A percentile compares a stretch with the other conserved stretches of the same genome.
These are phyloP conservation scores for Penicillium canariense DNA, from an alignment of 495 filamentous ascomycete species.

Conservation along the genomic window DNA sequence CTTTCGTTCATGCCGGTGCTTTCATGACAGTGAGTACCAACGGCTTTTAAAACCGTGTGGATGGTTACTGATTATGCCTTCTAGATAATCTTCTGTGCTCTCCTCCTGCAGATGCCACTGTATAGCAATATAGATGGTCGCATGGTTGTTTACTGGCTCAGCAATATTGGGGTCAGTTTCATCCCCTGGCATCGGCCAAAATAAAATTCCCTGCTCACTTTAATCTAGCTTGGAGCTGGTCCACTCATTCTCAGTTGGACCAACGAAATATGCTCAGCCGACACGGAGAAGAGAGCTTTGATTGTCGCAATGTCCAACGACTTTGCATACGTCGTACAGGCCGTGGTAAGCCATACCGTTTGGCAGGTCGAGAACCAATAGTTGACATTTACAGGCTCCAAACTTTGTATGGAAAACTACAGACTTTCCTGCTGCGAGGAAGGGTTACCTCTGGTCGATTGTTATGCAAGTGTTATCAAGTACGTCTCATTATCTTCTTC, in stretches of 20 bases:
- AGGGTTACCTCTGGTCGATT: not conserved
- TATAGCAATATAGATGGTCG: conserved; percentile 32
- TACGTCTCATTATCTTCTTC: not conserved
- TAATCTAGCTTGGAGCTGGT: not conserved
- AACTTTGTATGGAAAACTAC: not conserved
- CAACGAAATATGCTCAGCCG: not conserved
- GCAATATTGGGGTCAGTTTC: conserved; percentile 22
- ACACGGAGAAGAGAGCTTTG: not conserved
- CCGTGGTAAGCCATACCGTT: not conserved
- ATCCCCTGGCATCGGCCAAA: not conserved
- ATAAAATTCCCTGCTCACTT: not conserved
- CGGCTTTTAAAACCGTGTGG: not conserved
- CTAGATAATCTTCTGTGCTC: conserved; percentile 20
- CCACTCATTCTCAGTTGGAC: not conserved
- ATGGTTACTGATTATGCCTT: not conserved
- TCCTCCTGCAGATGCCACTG: conserved; percentile 35
- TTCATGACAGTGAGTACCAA: not conserved
- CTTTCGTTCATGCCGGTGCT: conserved; percentile 38
- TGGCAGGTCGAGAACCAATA: not conserved
- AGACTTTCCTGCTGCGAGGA: not conserved
- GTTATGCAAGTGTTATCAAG: not conserved
- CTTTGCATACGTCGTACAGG: not conserved
- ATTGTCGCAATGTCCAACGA: not conserved
- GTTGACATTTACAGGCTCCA: not conserved
- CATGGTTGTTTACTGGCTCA: conserved; percentile 30